Evolutionary conservation across 2,329 filamentous ascomycete genomes (phyloP), one percentile per base, ranked within the genome.

Genomic region (Fusarium mundagurra): DNA sequence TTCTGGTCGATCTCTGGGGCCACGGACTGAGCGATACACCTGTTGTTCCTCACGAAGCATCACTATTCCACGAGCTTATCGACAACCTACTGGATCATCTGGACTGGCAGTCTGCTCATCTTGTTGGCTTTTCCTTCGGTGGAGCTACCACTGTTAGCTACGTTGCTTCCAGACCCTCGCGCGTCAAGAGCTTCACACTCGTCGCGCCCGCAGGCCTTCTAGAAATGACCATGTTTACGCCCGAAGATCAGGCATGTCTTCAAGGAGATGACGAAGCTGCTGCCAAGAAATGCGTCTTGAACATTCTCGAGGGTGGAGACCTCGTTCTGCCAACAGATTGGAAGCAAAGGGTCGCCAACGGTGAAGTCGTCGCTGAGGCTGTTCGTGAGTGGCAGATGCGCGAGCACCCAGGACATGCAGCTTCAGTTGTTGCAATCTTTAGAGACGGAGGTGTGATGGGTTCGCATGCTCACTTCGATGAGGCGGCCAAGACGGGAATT

Each of bases 21-120:
- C 88, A 89, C 58, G 87, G 87, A 0, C 77, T 89, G n/a, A 84
- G 80, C 34, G 84, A 85, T 11, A 88, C 87, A 0, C 87, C 87
- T 0, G 6, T 85, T 3, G 36, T 75, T 0, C 74, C 87, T 0
- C 86, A 89, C 60, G 80, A 79, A 0, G 71, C 84, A 1, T 44
- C 61, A 0, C 67, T 88, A 2, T 89, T 89, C 64, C 84, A 86
- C 51, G 22, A 22, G 1, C 74, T 86, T 7, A 61, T 89, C 0
- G 80, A 85, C 10, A 67, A 66, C 1, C 34, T 89, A 2, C 71
- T 89, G 8, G 77, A 76, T 3, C 75, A 81, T 6, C 68, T 89
- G 1, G 18, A 60, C 0, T 89, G 87, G 88, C 17, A 74, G 0
- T 69, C 78, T 24, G 84, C 81, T 0, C 86, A 88, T 73, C 55